phyloP scores from a whole-genome alignment of 805 yeast genomes.

The Myxozyma udenii region DNA sequence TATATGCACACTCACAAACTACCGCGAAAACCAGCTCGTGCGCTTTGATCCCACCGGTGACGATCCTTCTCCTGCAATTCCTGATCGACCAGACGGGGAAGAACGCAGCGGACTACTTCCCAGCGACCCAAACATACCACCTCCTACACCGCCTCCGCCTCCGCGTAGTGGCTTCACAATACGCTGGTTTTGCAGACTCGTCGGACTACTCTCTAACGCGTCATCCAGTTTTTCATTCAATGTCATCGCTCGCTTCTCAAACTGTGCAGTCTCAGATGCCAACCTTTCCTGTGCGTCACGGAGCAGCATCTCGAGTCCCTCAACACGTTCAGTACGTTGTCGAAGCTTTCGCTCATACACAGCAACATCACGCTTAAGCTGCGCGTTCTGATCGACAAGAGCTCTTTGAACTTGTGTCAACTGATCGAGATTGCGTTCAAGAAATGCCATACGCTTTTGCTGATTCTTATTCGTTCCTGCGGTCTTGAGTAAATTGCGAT shows the following conservation, averaged over 20 bases:
- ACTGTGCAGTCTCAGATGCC: constrained; percentile 48
- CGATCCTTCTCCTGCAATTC: constrained; percentile 1
- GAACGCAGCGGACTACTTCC: constrained; percentile 15
- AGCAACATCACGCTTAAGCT: constrained; percentile 54
- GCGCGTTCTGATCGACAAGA: constrained; percentile 58
- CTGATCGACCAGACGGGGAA: constrained; percentile 1
- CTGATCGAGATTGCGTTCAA: constrained; percentile 58
- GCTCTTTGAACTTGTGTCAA: constrained; percentile 59
- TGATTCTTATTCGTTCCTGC: constrained; percentile 33
- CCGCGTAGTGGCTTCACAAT: constrained; percentile 65
- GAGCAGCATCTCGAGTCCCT: constrained; percentile 50
- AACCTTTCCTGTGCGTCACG: constrained; percentile 51
- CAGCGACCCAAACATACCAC: too few species aligned
- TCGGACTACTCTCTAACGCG: constrained; percentile 7
- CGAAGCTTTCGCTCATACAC: constrained; percentile 56
- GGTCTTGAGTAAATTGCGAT: constrained; percentile 34
- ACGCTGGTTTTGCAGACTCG: constrained; percentile 37
- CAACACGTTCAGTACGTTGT: constrained; percentile 55
- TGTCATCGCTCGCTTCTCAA: constrained; percentile 40
- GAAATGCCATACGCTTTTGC: constrained; percentile 49
- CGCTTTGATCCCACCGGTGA: constrained; percentile 7
- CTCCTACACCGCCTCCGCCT: constrained; percentile 38
- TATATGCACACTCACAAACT: too few species aligned
- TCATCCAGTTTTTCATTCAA: constrained; percentile 30
- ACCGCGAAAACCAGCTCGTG: constrained; percentile 13